Base-by-base conservation (phyloP, 2,329 filamentous ascomycete species). In the Ophiosphaerella herpotricha region DNA sequence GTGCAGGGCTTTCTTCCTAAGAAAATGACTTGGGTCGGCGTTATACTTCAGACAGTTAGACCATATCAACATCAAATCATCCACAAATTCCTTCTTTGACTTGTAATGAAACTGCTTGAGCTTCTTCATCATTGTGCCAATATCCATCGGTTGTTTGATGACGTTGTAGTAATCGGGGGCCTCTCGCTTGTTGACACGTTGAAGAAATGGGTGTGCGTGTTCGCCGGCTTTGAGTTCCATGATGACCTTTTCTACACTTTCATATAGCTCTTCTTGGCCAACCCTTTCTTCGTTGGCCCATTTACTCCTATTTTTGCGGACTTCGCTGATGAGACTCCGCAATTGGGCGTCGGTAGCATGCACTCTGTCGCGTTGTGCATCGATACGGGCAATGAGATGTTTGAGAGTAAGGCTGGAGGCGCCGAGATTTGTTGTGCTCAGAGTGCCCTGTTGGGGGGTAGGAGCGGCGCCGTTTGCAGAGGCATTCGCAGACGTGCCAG, bases 251-350 rank as follows among this genome's bases (percentile, higher is more conserved):
- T 99, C 94, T 12, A 94, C 82, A 9, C 94, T 91, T 77, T 99
- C 94, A 71, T 99, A 99, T 5, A 99, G 81, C 74, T 99, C 94
- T 74, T 99, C 94, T 74, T 99, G 94, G 52, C 94, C 93, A 54
- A 99, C 88, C 61, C 95, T 94, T 63, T 99, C 94, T 74, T 97
- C 94, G 71, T 89, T 97, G 3, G 94, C 93, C 94, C 94, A 99
- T 76, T 99, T 99, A 75, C 93, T 97, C 65, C 94, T 83, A 64
- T 97, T 97, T 74, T 97, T 99, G 57, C 94, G 85, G 14, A 99
- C 94, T 74, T 99, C 94, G 64, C 94, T 97, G 83, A 99, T 96
- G 50, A 99, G 78, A 42, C 88, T 90, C 52, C 94, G 86, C 52
- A 99, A 80, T 69, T 99, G 93, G 21, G 91, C 89, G 76, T 99